These are phyloP conservation scores for Talaromyces sp. DNA, from an alignment of 2,329 filamentous ascomycete genomes.

Conservation along the genomic window DNA sequence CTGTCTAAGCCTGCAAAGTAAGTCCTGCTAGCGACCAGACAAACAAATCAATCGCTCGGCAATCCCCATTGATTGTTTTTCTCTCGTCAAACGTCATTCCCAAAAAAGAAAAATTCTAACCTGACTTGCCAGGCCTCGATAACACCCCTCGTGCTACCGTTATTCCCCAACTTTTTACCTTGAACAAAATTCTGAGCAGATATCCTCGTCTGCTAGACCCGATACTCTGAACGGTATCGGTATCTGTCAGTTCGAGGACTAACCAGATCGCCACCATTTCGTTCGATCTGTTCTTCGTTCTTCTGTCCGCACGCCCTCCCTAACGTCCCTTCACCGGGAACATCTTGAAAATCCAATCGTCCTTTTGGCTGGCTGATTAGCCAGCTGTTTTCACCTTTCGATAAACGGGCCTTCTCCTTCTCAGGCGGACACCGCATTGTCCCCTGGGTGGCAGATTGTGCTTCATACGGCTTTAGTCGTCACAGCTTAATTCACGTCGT, in stretches of 20 bases:
- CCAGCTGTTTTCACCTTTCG: slow-evolving; percentile 59
- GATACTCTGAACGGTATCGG: slow-evolving; percentile 84
- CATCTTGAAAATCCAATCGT: slow-evolving; percentile 30
- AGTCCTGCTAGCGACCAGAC: slow-evolving; percentile 35
- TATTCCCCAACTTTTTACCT: slow-evolving; percentile 16
- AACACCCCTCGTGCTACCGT: slow-evolving; percentile 43
- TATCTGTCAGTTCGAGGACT: slow-evolving; percentile 64
- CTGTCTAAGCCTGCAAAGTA: slow-evolving; percentile 93
- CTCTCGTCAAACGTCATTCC: not conserved
- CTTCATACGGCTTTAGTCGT: slow-evolving; percentile 59
- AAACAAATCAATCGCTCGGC: not conserved
- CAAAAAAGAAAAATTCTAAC: slow-evolving; percentile 13
- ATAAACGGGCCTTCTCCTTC: slow-evolving; percentile 87
- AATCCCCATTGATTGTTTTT: not conserved
- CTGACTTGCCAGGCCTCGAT: slow-evolving; percentile 56
- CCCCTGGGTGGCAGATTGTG: slow-evolving; percentile 98
- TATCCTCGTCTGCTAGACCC: slow-evolving; percentile 74
- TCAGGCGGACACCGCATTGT: slow-evolving; percentile 89
- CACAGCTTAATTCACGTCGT: slow-evolving; percentile 16
- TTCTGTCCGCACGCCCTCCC: slow-evolving; percentile 80
- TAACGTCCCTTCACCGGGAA: slow-evolving; percentile 67
- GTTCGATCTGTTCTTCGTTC: slow-evolving; percentile 76
- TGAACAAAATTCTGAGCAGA: slow-evolving; percentile 46
- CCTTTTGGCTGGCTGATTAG: slow-evolving; percentile 67
- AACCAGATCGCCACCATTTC: slow-evolving; percentile 75